These are phyloP conservation scores for Vaccinium vitisidaea DNA, from an alignment of 148 eudicot species.

Conservation along the genomic window DNA sequence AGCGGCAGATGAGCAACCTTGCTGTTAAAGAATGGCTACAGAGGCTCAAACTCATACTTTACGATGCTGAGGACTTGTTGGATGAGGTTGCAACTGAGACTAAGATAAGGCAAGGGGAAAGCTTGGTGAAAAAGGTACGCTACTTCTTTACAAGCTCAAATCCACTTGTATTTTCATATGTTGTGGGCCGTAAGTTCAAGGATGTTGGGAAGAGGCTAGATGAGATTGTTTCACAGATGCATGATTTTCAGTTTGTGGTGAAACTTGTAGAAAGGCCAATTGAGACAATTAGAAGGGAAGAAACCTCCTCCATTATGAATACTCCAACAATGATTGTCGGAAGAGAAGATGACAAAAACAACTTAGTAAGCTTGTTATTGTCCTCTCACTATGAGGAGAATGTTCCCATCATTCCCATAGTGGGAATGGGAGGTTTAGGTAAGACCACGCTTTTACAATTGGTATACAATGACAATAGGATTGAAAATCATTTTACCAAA, in stretches of 20 bases:
- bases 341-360: conserved; percentile 23
- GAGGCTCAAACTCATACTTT: conserved; percentile 17
- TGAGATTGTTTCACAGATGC: conserved; percentile 11
- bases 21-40: conserved; percentile 10
- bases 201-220: conserved; percentile 15
- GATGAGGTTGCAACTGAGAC: neutral
- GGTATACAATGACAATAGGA: conserved; percentile 15
- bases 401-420: conserved; percentile 19
- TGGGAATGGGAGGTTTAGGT: conserved; percentile 36
- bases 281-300: neutral
- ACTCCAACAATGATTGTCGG: conserved; percentile 14
- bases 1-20: neutral
- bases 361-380: neutral
- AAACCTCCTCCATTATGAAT: neutral
- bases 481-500: neutral
- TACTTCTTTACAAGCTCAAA: conserved; percentile 17
- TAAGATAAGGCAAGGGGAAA: neutral
- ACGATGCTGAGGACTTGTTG: neutral
- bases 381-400: neutral
- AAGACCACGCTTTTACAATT: conserved; percentile 24
- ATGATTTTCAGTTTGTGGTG: conserved; percentile 17
- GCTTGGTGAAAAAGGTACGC: neutral
- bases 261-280: neutral
- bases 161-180: neutral
- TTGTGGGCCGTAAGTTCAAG: conserved; percentile 14